phyloP scores from a whole-genome alignment of 2,329 filamentous ascomycete genomes.

The Pseudogymnoascus sp. region DNA sequence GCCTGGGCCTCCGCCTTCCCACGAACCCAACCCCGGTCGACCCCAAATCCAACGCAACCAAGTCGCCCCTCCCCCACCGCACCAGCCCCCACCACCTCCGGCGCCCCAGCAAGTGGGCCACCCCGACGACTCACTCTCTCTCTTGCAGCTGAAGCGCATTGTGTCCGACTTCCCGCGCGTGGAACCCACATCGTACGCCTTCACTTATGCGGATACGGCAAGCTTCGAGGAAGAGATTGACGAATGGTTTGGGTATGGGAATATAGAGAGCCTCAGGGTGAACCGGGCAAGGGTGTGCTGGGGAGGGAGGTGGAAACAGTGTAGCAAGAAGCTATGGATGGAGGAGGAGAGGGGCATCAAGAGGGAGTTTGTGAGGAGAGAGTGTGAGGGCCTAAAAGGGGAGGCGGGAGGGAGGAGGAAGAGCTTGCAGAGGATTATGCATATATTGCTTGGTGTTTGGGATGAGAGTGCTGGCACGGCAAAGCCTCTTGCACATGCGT shows the following conservation, averaged over 20 bases:
- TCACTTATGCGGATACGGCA: conserved; percentile 66
- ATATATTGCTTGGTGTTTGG: conserved; percentile 63
- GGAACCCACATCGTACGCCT: conserved; percentile 74
- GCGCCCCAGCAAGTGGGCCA: conserved; percentile 25
- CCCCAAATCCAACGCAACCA: conserved; percentile 30
- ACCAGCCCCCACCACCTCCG: conserved; percentile 27
- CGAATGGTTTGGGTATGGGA: conserved; percentile 94
- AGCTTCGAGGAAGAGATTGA: conserved; percentile 81
- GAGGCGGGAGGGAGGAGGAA: conserved; percentile 39
- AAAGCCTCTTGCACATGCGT: conserved; percentile 21
- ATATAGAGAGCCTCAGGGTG: conserved; percentile 74
- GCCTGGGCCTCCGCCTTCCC: conserved; percentile 15
- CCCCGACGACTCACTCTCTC: conserved; percentile 61
- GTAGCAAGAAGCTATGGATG: conserved; percentile 53
- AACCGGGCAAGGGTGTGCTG: conserved; percentile 69
- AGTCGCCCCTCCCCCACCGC: conserved; percentile 29
- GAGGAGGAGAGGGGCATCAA: conserved; percentile 49
- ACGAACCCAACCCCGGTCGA: conserved; percentile 19
- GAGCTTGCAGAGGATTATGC: conserved; percentile 49
- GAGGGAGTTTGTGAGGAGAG: conserved; percentile 46
- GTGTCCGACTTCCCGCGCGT: conserved; percentile 64
- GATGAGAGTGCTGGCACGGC: conserved; percentile 50
- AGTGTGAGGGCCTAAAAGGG: conserved; percentile 35
- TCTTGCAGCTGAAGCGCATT: conserved; percentile 64
- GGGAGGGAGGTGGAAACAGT: conserved; percentile 61